Percentiles rank a stretch among this genome's conserved stretches.
Conservation (phyloP, 2,329 filamentous ascomycete genomes). For the Penicillium carneum region DNA sequence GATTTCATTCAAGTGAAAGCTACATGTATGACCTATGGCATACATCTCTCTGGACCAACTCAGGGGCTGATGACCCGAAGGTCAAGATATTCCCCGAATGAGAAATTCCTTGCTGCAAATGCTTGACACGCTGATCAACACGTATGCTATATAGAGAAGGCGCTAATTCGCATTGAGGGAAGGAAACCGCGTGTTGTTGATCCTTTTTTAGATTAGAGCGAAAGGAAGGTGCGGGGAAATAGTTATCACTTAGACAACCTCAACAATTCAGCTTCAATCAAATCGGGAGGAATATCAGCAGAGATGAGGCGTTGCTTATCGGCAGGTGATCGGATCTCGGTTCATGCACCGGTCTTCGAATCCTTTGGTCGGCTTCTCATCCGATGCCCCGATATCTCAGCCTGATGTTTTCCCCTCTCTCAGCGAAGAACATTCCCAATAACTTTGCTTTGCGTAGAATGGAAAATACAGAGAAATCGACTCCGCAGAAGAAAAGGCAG, state of each 20-base stretch:
- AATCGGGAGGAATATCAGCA: background rate
- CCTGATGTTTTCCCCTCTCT: background rate
- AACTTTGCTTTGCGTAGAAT: background rate
- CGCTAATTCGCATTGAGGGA: conserved; percentile 2
- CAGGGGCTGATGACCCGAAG: background rate
- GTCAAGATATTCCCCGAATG: background rate
- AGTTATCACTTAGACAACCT: background rate
- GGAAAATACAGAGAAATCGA: conserved; percentile 2
- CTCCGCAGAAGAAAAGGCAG: conserved; percentile 28
- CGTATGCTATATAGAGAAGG: background rate
- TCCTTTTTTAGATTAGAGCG: conserved; percentile 8
- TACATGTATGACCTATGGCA: no score
- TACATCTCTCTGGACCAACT: no score
- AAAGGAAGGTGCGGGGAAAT: conserved; percentile 7
- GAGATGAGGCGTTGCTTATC: background rate
- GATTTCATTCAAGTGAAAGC: no score
- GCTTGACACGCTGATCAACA: background rate
- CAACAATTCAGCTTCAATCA: background rate
- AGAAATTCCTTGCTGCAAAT: background rate
- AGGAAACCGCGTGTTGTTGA: conserved; percentile 6
- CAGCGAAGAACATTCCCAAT: background rate
- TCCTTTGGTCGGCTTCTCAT: conserved; percentile 12
- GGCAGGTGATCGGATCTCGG: conserved; percentile 21
- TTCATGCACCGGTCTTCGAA: conserved; percentile 1
- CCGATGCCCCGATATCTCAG: conserved; percentile 7